Conservation (phyloP, 345 rosid genomes). For the Arabidopsis arenosa region DNA sequence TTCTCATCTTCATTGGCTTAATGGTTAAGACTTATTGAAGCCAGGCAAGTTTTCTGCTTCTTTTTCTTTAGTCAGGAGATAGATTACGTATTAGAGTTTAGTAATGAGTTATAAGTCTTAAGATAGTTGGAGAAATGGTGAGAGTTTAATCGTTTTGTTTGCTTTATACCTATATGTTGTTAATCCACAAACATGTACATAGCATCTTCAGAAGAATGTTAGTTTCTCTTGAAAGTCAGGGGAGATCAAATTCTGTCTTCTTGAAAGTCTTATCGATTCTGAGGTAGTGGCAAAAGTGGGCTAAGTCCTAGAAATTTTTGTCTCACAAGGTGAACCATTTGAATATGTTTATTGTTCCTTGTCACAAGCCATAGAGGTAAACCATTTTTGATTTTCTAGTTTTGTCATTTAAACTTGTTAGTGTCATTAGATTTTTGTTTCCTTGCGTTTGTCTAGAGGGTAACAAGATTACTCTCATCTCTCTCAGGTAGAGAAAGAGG, state of each 20-base stretch:
- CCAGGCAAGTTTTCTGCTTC: conserved; percentile 27
- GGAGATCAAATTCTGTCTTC: background rate
- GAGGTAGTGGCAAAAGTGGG: conserved; percentile 2
- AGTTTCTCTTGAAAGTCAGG: conserved; percentile 11
- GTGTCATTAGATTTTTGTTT: background rate
- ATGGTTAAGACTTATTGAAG: conserved; percentile 14
- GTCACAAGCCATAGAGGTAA: conserved; percentile 40
- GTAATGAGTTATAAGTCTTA: background rate
- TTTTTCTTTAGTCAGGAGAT: background rate
- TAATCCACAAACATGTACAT: conserved; percentile 1
- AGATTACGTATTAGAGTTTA: background rate
- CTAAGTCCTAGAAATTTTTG: background rate
- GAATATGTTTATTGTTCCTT: conserved; percentile 28
- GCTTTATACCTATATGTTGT: conserved; percentile 19
- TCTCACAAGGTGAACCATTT: conserved; percentile 5
- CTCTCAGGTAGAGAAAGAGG: conserved; percentile 95
- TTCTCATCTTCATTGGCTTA: background rate
- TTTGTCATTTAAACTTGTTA: conserved; percentile 3
- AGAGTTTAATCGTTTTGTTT: background rate
- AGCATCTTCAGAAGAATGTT: conserved; percentile 15
- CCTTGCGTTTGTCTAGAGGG: conserved; percentile 1
- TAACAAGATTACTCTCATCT: conserved; percentile 22
- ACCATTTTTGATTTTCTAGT: background rate
- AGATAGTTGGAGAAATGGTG: background rate
- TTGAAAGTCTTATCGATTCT: conserved; percentile 22